These are phyloP conservation scores for Chlorella ohadii DNA, from an alignment of 139 green algal genomes.

Conservation along the genomic window DNA sequence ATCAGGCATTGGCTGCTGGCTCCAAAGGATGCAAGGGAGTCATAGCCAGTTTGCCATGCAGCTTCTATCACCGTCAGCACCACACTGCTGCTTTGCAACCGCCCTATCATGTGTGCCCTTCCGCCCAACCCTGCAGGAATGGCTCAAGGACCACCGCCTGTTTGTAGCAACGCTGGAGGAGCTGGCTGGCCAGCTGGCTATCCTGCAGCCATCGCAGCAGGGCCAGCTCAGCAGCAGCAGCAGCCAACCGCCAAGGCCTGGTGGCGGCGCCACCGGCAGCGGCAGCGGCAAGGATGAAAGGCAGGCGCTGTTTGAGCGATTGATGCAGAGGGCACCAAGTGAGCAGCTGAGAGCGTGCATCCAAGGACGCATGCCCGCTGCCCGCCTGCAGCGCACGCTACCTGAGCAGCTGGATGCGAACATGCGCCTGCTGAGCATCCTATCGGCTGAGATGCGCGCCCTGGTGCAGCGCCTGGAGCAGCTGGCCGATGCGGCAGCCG, in stretches of 20 bases:
- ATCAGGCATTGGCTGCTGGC: too few relatives aligned
- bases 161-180: conserved; percentile 27
- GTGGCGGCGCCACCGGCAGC: background rate
- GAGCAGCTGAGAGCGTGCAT: conserved; percentile 9
- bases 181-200: conserved; percentile 34
- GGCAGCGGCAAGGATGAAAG: too few relatives aligned
- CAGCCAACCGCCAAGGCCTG: background rate
- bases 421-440: conserved; percentile 29
- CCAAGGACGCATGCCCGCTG: background rate
- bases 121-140: conserved; percentile 25
- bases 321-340: background rate
- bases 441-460: conserved; percentile 27
- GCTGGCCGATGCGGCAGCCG: background rate
- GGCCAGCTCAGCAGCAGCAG: background rate
- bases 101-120: too few relatives aligned
- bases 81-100: too few relatives aligned
- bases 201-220: background rate
- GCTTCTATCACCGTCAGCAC: too few relatives aligned
- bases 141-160: conserved; percentile 2
- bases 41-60: too few relatives aligned
- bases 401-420: conserved; percentile 35
- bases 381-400: background rate
- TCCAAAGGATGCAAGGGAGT: too few relatives aligned
- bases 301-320: background rate
- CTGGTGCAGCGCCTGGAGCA: conserved; percentile 3